Evolutionary conservation across 306 rosid species (phyloP), one percentile per base, ranked within the genome.

Genomic region (Quercus agrifolia): DNA sequence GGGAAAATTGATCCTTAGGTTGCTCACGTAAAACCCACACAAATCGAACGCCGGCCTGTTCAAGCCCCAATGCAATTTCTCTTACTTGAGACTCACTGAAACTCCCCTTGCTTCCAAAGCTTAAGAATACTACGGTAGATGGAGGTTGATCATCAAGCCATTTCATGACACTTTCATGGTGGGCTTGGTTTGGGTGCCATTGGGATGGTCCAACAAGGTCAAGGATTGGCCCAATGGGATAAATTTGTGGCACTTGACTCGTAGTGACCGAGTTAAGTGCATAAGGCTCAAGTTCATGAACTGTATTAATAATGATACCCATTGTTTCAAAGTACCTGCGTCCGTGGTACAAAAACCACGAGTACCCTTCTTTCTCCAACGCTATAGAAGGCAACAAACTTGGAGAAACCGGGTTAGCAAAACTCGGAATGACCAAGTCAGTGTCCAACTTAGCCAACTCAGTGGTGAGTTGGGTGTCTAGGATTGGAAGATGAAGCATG

Each of bases 11-110:
- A 73, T 86, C 79, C 71, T 85, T 84, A 2, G 90, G 90, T 0
- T 88, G 90, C 9, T 77, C 85, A 1, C 90, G 80, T 38, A 86
- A 17, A 2, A 84, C 86, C 92, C 96, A 91, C 0, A 87, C 2
- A 68, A 91, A 89, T 0, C 81, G 84, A 4, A 78, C 2, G 7
- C 86, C 79, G 0, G 80, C 85, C 70, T 66, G 76, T 49, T 87
- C 87, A 10, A 87, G 87, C 80, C 87, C 90, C 76, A 75, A 6
- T 0, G 83, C 88, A 0, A 87, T 84, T 55, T 87, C 56, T 61
- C 63, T 64, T 2, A 81, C 84, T 38, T 87, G 90, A 12, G 58
- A 13, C 2, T 1, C 70, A n/a, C 49, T 51, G 1, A 81, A 19
- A 74, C 87, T 84, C 28, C 90, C 90, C 84, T 76, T 58, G 67